phyloP scores from a whole-genome alignment of 768 basidiomycete species.

The Rubroboletus pulcherrimus region DNA sequence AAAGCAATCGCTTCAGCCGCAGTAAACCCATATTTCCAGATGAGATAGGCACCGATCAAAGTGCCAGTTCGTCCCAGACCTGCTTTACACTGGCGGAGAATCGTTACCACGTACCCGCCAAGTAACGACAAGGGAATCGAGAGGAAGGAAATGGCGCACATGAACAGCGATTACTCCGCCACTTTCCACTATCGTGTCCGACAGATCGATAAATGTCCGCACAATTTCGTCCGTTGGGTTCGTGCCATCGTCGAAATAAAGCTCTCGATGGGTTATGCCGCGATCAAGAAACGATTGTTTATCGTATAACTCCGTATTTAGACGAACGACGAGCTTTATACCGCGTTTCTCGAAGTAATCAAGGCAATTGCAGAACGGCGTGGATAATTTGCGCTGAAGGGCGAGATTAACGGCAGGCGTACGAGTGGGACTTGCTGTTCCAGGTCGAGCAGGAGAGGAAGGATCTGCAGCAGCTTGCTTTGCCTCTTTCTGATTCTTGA shows the following conservation, averaged over 20 bases:
- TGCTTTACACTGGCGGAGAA: slow-evolving; percentile 75
- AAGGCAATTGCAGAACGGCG: slow-evolving; percentile 84
- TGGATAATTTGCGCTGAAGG: slow-evolving; percentile 71
- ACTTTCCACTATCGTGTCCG: slow-evolving; percentile 69
- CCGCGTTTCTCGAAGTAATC: slow-evolving; percentile 87
- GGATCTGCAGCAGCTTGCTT: slow-evolving; percentile 35
- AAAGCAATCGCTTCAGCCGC: slow-evolving; percentile 95
- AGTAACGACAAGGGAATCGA: slow-evolving; percentile 7
- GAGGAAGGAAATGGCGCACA: slow-evolving; percentile 43
- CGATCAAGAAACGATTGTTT: slow-evolving; percentile 72
- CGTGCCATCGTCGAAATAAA: slow-evolving; percentile 98
- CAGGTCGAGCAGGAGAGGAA: slow-evolving; percentile 27
- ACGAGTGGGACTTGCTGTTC: slow-evolving; percentile 22
- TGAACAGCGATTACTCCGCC: slow-evolving; percentile 88
- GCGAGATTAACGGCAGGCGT: slow-evolving; percentile 45
- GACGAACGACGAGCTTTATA: slow-evolving; percentile 86
- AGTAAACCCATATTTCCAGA: slow-evolving; percentile 98
- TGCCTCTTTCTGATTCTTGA: slow-evolving; percentile 70
- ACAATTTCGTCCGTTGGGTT: slow-evolving; percentile 97
- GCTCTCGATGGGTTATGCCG: slow-evolving; percentile 84
- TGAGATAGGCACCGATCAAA: slow-evolving; percentile 94
- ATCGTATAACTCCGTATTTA: slow-evolving; percentile 93
- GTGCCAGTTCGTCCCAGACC: slow-evolving; percentile 96
- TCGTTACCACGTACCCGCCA: slow-evolving; percentile 20
- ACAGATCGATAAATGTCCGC: slow-evolving; percentile 82